Base-by-base conservation (phyloP, 2,329 filamentous ascomycete species). In the Myriosclerotinia duriaeana region DNA sequence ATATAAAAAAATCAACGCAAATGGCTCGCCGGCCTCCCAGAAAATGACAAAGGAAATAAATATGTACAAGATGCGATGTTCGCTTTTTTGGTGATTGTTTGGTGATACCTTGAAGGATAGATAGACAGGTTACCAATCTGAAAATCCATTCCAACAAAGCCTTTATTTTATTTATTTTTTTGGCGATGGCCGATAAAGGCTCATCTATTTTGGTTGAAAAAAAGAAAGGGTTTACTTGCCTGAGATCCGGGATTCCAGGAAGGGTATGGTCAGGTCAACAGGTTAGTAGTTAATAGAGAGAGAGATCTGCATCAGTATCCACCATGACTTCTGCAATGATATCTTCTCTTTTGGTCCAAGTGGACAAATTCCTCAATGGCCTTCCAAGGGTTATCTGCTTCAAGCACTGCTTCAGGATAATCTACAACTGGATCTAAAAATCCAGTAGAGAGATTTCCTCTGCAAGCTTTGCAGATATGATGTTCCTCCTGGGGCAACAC, bases 51-150 rank as follows among this genome's bases (percentile, higher is more conserved):
- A 60, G 40, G 46, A 59, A 61, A 60, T 8, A 17, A 53, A 61
- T 60, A 52, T 53, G n/a, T 52, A 60, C 40, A 59, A 30, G 14
- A 50, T 54, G 64, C 64, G 64, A 65, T 65, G 46, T 65, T 61
- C 64, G 55, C 64, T 65, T 53, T 65, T 60, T 65, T 65, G 26
- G 54, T 53, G 64, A 65, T 65, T 65, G 54, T 61, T 60, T 65
- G 30, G 44, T 65, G 64, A 65, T 65, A 61, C 54, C 46, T 12
- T 15, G 54, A 61, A 65, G 46, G 38, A 53, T 61, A 22, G 26
- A 61, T 40, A 30, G 38, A 30, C 30, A 60, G 64, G 64, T 53
- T 65, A 65, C 64, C 64, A 65, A 40, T 50, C 64, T 42, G n/a
- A 48, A 20, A 5, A 15, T 36, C 46, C 20, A 65, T 8, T 44